Evolutionary conservation across 257 asterid species (phyloP).

Genomic region (Voacanga thouarsii): DNA sequence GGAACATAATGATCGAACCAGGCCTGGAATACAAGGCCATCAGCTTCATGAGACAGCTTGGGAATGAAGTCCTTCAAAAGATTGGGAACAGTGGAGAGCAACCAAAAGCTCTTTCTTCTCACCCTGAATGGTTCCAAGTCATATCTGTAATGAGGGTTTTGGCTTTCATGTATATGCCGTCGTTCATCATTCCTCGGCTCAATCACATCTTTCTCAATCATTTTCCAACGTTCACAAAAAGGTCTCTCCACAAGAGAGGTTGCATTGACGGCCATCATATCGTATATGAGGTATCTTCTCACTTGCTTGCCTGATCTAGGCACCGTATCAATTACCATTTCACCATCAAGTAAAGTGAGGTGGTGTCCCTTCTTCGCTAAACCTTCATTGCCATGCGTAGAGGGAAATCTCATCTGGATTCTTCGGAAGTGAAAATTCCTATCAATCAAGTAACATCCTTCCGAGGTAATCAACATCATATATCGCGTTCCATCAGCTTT

Average conservation of each 20-base stretch:
- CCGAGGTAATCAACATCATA: conserved; percentile 84
- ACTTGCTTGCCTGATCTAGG: conserved; percentile 60
- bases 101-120: conserved; percentile 84
- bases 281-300: conserved; percentile 84
- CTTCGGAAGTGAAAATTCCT: conserved; percentile 72
- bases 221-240: conserved; percentile 76
- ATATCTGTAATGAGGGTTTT: conserved; percentile 58
- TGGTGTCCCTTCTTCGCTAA: conserved; percentile 57
- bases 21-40: conserved; percentile 38
- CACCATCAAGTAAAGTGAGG: conserved; percentile 88
- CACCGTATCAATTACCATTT: conserved; percentile 75
- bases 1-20: conserved; percentile 76
- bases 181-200: conserved; percentile 69
- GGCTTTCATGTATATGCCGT: conserved; percentile 41
- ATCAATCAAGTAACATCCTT: conserved; percentile 82
- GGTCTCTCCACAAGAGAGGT: conserved; percentile 68
- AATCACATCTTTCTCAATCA: conserved; percentile 79
- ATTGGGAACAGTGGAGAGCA: conserved; percentile 69
- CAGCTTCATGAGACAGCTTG: conserved; percentile 77
- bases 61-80: conserved; percentile 78
- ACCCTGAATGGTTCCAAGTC: conserved; percentile 91
- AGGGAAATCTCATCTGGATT: conserved; percentile 89
- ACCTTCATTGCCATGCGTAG: conserved; percentile 52
- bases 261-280: conserved; percentile 76
- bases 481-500: conserved; percentile 92